These are phyloP conservation scores for Mycosphaerella sp. DNA, from an alignment of 2,329 filamentous ascomycete species.

Conservation along the genomic window DNA sequence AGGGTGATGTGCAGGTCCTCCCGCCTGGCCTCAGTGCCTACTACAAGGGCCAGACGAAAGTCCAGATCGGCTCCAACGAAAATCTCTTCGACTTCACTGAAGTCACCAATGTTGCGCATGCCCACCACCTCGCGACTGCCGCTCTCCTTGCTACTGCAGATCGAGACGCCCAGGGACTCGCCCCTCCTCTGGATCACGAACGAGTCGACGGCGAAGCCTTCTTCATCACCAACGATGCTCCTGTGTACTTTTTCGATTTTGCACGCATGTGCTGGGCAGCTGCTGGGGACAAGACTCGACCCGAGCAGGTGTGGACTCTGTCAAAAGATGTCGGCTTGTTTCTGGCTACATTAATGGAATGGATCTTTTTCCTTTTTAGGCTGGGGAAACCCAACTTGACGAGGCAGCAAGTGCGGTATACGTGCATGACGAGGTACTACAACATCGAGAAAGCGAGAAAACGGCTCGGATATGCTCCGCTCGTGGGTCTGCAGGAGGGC, in stretches of 20 bases:
- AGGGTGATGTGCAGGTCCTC: slow-evolving; percentile 44
- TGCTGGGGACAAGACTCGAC: slow-evolving; percentile 37
- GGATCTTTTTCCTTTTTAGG: slow-evolving; percentile 39
- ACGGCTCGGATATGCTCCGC: slow-evolving; percentile 62
- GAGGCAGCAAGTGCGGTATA: slow-evolving; percentile 52
- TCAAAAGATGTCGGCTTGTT: slow-evolving; percentile 38
- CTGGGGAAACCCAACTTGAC: slow-evolving; percentile 44
- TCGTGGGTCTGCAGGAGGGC: slow-evolving; percentile 62
- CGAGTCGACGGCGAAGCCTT: slow-evolving; percentile 48
- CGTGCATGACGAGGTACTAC: slow-evolving; percentile 71
- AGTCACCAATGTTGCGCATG: slow-evolving; percentile 48
- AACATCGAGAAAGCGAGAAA: slow-evolving; percentile 68
- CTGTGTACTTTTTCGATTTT: slow-evolving; percentile 49
- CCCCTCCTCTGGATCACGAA: slow-evolving; percentile 42
- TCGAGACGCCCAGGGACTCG: slow-evolving; percentile 27
- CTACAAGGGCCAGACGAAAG: slow-evolving; percentile 44
- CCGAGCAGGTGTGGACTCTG: slow-evolving; percentile 41
- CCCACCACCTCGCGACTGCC: slow-evolving; percentile 46
- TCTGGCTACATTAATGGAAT: slow-evolving; percentile 42
- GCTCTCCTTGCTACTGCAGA: slow-evolving; percentile 45
- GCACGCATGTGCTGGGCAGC: slow-evolving; percentile 43
- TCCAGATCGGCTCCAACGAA: slow-evolving; percentile 47
- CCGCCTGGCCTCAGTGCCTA: slow-evolving; percentile 43
- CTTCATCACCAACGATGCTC: slow-evolving; percentile 48
- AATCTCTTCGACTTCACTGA: slow-evolving; percentile 53